Evolutionary conservation across 208 protist genomes (phyloP), one percentile per base, ranked within the genome.

Genomic region (Porcisia hertigi): DNA sequence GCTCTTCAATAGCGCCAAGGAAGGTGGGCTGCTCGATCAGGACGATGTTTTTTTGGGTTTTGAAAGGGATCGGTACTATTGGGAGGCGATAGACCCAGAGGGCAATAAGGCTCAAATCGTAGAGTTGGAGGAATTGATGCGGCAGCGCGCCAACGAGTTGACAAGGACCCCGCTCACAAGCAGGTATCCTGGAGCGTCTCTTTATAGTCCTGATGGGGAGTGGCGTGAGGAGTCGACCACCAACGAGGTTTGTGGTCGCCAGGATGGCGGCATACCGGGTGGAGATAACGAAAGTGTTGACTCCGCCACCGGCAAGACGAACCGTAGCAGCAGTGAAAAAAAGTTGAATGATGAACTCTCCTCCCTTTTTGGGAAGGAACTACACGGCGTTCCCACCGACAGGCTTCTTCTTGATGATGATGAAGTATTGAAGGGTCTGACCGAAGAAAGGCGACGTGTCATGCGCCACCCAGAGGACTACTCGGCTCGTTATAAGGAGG

Each of bases 311-410:
- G 86, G 89, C 63, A 60, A 81, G 34, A 80, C 84, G 55, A 80
- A 78, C 16, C 66, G 79, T 12, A 70, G 76, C 58, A 71, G 92
- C 39, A 83, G 88, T 9, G 73, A 77, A 43, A 74, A 88, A 73
- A 87, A 76, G 20, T 47, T 92, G 34, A 78, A 79, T 43, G 77
- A 84, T 54, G 88, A 95, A 64, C 79, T 86, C 3, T 59, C 77
- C 47, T 80, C 85, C 62, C 91, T 91, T 79, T 79, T 95, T 9
- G 86, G 89, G n/a, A 84, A 88, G 52, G 84, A 88, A 23, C 75
- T 82, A 8, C 71, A 90, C 34, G 75, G 83, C 54, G 82, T 95
- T 20, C 73, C 79, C 1, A 66, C 88, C 47, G 79, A 81, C 39
- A 81, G 83, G 73, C 62, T 95, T 25, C 77, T 79, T 5, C 75